Conservation (phyloP, 2,329 filamentous ascomycete genomes). For the Diaporthe caulivora region DNA sequence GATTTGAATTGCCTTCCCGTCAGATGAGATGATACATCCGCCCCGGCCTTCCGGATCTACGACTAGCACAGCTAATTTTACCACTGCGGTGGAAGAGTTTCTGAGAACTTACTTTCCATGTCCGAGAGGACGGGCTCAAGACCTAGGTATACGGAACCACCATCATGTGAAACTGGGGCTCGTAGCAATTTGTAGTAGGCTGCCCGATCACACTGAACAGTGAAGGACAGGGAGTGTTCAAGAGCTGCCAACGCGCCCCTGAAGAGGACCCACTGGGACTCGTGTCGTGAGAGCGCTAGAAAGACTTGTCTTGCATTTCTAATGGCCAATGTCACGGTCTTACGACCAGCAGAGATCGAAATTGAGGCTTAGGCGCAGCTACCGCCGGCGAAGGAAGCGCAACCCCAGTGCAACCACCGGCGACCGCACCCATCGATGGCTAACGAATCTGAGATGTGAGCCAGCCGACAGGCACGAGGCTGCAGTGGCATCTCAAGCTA, state of each 20-base stretch:
- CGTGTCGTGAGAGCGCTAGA: not conserved
- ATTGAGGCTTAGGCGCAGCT: not conserved
- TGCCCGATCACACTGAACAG: not conserved
- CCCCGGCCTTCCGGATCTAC: conserved; percentile 14
- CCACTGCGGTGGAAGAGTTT: not conserved
- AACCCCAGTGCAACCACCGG: no score
- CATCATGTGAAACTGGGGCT: conserved; percentile 7
- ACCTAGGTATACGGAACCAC: not conserved
- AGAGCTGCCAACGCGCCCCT: not conserved
- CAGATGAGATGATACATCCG: conserved; percentile 16
- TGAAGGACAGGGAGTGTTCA: not conserved
- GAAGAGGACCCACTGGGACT: not conserved
- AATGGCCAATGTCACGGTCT: not conserved
- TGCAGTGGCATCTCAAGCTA: not conserved
- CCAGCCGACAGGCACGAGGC: not conserved
- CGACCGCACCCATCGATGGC: no score
- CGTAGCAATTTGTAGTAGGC: not conserved
- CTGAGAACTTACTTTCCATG: not conserved
- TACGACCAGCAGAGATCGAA: not conserved
- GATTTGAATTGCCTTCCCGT: not conserved
- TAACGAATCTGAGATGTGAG: not conserved
- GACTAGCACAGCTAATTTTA: not conserved
- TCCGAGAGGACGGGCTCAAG: not conserved
- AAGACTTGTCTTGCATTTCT: not conserved
- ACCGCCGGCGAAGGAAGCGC: no score